Conservation (phyloP, 2,329 filamentous ascomycete species). For the Trichoderma asperellum region DNA sequence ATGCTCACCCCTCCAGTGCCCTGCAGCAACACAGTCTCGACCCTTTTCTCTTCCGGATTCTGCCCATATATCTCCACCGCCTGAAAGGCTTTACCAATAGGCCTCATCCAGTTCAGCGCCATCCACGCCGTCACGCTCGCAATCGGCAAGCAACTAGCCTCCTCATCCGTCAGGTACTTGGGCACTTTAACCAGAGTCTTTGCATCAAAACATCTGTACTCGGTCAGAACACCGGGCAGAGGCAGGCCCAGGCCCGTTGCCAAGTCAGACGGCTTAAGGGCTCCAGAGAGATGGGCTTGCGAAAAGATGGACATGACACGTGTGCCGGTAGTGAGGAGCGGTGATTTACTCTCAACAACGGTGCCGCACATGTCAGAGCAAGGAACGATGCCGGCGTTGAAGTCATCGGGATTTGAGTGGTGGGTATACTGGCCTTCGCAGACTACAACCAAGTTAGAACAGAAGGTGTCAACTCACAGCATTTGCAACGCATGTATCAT, state of each 20-base stretch:
- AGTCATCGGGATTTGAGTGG: conserved; percentile 44
- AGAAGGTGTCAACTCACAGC: neutral
- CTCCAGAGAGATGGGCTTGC: conserved; percentile 60
- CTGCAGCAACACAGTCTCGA: conserved; percentile 53
- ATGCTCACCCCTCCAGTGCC: conserved; percentile 60
- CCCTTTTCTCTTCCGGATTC: conserved; percentile 35
- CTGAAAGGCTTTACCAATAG: conserved; percentile 51
- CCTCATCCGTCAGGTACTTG: conserved; percentile 59
- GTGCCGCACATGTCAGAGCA: conserved; percentile 73
- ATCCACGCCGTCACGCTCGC: conserved; percentile 68
- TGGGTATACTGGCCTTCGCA: conserved; percentile 69
- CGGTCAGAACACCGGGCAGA: conserved; percentile 58
- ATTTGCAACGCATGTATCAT: neutral
- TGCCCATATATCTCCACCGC: conserved; percentile 14
- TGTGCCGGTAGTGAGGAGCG: conserved; percentile 58
- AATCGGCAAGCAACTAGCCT: conserved; percentile 64
- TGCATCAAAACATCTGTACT: conserved; percentile 63
- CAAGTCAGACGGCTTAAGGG: conserved; percentile 60
- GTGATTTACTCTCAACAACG: conserved; percentile 47
- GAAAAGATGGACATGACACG: conserved; percentile 70
- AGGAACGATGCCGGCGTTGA: conserved; percentile 54
- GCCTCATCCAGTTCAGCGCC: conserved; percentile 63
- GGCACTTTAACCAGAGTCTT: conserved; percentile 60
- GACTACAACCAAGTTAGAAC: conserved; percentile 48
- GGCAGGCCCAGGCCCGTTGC: conserved; percentile 63